Base-by-base conservation (phyloP, 192 early-diverging fungal species). In the Mortierella claussenii region DNA sequence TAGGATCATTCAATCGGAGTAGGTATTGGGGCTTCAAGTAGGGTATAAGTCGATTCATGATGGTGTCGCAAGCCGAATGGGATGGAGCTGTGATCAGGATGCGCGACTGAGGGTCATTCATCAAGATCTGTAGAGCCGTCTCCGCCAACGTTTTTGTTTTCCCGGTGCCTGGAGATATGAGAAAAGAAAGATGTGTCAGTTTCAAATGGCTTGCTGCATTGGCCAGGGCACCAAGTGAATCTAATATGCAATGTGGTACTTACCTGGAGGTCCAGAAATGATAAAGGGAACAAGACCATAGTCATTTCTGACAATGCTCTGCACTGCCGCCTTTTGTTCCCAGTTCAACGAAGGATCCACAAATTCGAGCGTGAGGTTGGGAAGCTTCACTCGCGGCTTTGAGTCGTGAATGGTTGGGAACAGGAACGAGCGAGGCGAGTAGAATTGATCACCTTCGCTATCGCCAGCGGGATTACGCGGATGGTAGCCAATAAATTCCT, bases 131-230 rank as follows among this genome's bases (percentile, higher is more conserved):
- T 15, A 79, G 61, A 4, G 82, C 80, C 0, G 66, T 63, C 44
- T 88, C 87, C 33, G 81, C 79, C 30, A 82, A 51, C 7, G 87
- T 88, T 40, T 74, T 81, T 13, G 87, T 88, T 69, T 88, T 88
- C 21, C 87, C 87, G 23, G 87, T 88, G 13, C 87, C 85, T 74
- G 65, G 2, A 36, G 13, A 34, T 2, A 11, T 32, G 34, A n/a
- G n/a, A n/a, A 44, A 44, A 44, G 32, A 43, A 51, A 43, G n/a
- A 37, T 6, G 23, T 28, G 33, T 18, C 37, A 28, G 21, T 40
- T 15, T n/a, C 6, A 55, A 21, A 23, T 45, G 17, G 20, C 43
- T n/a, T 20, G 43, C 4, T n/a, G n/a, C n/a, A n/a, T n/a, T n/a
- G n/a, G n/a, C n/a, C n/a, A n/a, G n/a, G n/a, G n/a, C n/a, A n/a